Base-by-base conservation (phyloP, 1,139 yeast genomes). In the Diutina rugosa region DNA sequence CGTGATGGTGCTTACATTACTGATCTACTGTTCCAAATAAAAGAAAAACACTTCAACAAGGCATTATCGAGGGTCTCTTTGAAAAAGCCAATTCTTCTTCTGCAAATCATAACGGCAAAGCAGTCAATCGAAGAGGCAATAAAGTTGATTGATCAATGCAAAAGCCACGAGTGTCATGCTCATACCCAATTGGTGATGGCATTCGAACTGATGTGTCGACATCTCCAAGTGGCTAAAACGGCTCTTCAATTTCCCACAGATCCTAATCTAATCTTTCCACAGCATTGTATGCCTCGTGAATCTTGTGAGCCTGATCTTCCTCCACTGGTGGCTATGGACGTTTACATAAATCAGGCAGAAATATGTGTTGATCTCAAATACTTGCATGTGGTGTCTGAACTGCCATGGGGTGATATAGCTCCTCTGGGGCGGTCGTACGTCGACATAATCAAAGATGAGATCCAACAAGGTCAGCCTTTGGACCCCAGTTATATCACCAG, bases 301-400 rank as follows among this genome's bases (percentile, higher is more conserved):
- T 54, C 59, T 38, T 76, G 74, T 59, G 71, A 70, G 51, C 80
- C 80, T 1, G 67, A 63, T 26, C 64, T 76, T 28, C 65, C 71
- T 6, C 61, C 65, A 4, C 65, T 65, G 46, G 63, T 73, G 12
- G 67, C 79, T 6, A 61, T 76, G 26, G 80, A 76, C 58, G 59
- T 75, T 46, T 76, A 76, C 60, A 65, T 76, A 53, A 72, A 71
- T 58, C 80, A 75, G 64, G 78, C 79, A 0, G 79, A 76, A 60
- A 65, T 76, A 6, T 76, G 80, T 58, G 62, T 76, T 1, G 80
- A 76, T 59, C 61, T 76, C 58, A 76, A 76, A 63, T 67, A 69
- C 59, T 64, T 76, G 26, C 74, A 71, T 56, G 61, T 61, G 47
- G 70, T 76, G 21, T 68, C 68, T 2, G 80, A 76, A 56, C 66